Evolutionary conservation across 1,284 basidiomycete genomes (phyloP).

Genomic region (Takashimella tepidaria): DNA sequence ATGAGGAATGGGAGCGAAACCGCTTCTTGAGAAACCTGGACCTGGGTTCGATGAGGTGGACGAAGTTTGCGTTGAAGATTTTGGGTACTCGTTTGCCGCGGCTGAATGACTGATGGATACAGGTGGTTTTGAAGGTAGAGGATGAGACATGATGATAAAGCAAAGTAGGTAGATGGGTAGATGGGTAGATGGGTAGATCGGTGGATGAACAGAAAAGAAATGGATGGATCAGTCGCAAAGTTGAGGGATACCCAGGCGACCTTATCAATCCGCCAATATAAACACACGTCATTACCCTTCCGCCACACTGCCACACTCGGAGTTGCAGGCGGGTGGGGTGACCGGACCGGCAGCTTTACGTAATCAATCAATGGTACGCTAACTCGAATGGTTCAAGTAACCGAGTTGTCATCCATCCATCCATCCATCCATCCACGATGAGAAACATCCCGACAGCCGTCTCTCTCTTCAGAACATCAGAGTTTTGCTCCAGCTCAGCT

Average conservation of each 20-base stretch:
- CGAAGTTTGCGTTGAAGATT: not conserved
- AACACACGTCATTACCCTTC: too few species aligned
- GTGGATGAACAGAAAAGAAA: not conserved
- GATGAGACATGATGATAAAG: not conserved
- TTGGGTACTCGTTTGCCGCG: too few species aligned
- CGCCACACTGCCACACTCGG: not conserved
- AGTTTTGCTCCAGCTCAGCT: too few species aligned
- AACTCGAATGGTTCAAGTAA: too few species aligned
- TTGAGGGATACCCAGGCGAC: too few species aligned
- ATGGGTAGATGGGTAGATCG: not conserved
- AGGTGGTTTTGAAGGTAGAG: not conserved
- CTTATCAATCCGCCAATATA: too few species aligned
- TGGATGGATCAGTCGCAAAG: too few species aligned
- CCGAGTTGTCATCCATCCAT: not conserved
- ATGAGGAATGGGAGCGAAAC: constrained; percentile 34
- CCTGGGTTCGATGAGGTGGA: not conserved
- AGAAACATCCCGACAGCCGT: too few species aligned
- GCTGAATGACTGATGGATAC: too few species aligned
- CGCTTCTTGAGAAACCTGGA: constrained; percentile 26
- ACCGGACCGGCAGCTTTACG: not conserved
- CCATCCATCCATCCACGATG: not conserved
- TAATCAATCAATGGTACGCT: too few species aligned
- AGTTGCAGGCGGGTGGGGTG: not conserved
- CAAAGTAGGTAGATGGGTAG: too few species aligned
- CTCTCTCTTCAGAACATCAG: too few species aligned